Evolutionary conservation across 345 rosid species (phyloP).

Genomic region (Eucalyptus cloeziana): DNA sequence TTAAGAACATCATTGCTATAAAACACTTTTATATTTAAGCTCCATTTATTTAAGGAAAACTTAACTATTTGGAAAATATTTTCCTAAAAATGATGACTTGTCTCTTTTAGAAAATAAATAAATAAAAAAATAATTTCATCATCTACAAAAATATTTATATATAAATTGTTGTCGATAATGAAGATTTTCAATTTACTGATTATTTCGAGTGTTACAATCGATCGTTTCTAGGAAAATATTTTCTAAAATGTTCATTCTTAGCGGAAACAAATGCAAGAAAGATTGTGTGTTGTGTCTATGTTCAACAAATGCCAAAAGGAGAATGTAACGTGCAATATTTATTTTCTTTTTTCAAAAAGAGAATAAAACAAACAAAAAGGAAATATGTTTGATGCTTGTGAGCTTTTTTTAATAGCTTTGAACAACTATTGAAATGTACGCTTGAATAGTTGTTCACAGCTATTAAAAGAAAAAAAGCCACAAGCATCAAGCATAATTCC

Average conservation of each 20-base stretch:
- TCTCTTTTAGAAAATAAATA: too few species aligned
- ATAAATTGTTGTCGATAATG: too few species aligned
- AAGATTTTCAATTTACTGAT: too few species aligned
- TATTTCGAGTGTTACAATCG: too few species aligned
- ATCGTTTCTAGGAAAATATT: too few species aligned
- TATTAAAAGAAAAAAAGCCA: too few species aligned
- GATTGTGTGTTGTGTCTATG: background rate
- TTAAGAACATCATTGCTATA: background rate
- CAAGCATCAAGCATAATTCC: background rate
- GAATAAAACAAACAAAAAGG: background rate
- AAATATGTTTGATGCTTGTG: background rate
- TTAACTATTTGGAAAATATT: fast-evolving
- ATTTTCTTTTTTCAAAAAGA: background rate
- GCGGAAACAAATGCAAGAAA: too few species aligned
- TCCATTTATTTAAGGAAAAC: fast-evolving
- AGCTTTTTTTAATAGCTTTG: background rate
- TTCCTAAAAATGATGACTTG: fast-evolving
- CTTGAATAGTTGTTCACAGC: background rate
- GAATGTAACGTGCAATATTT: background rate
- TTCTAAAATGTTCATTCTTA: too few species aligned
- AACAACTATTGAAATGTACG: background rate
- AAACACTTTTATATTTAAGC: background rate
- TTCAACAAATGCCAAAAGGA: background rate
- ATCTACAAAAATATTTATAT: too few species aligned
- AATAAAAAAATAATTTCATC: too few species aligned